Base-by-base conservation (phyloP, 257 asterid genomes). In the Cynanchum wilfordii region DNA sequence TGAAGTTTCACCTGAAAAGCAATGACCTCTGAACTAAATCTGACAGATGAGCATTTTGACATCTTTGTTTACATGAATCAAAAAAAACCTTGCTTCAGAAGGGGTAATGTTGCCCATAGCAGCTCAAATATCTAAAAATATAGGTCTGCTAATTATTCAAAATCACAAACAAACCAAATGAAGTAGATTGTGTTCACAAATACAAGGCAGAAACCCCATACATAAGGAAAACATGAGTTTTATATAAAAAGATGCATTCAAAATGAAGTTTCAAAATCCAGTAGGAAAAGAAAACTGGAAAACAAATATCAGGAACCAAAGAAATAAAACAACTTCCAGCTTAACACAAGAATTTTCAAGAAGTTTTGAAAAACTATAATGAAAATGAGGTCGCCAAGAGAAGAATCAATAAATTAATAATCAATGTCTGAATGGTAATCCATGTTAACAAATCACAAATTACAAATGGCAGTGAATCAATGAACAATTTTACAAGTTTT, bases 401-500 rank as follows among this genome's bases (percentile, higher is more conserved):
- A 83, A 82, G 74, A 89, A 87, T 82, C 78, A 89, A 89, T 80
- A 69, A 89, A 86, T 84, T 84, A 82, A 77, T 76, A 65, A 79
- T 79, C 76, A 69, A 78, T 75, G 86, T 81, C 86, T 76, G 73
- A 79, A 68, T 69, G 79, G 73, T 82, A 82, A 52, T 84, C 82
- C 81, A 79, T 78, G 88, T 84, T 82, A 84, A 81, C 83, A 84
- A 77, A 81, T 82, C 80, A 86, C 82, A 84, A 78, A 74, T 72
- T 82, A 84, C 91, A 87, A 42, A 82, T 81, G 80, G 86, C 81
- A 84, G 73, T 40, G 66, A 84, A 84, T 73, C 67, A 89, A 86
- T 84, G 85, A 81, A 81, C 82, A 81, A 86, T 84, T 77, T 71
- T 85, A 91, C 92, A 86, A 82, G 87, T 76, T 85, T 83, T 81